Evolutionary conservation across 2,329 filamentous ascomycete species (phyloP), one percentile per base, ranked within the genome.

Genomic region (Thielaviopsis musarum): DNA sequence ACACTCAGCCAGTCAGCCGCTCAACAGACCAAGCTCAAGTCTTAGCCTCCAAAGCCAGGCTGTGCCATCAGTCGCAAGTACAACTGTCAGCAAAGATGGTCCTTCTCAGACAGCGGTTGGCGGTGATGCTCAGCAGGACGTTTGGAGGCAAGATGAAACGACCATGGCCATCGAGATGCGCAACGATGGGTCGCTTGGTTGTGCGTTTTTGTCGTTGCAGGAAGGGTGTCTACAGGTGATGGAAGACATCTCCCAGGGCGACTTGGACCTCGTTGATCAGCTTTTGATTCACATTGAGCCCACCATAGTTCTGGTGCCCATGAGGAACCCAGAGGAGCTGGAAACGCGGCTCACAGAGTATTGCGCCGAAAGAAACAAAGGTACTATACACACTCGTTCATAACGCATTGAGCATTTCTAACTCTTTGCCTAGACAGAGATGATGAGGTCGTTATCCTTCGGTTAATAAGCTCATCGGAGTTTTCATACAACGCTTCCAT

Each of bases 201-300:
- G 90, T 69, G 85, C 88, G 53, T 95, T 91, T 67, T 95, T 91
- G 67, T 74, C 84, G 54, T 82, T 84, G 5, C 72, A 77, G 26
- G 81, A 89, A 48, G 83, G 87, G 66, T 81, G 77, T 41, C 70
- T 96, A 3, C 85, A 80, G 61, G 75, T 95, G 52, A 83, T 94
- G 67, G 83, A 91, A 67, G 91, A 96, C 64, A 77, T 88, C 10
- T 76, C 80, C 17, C 75, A 82, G 64, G 85, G 83, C 4, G 83
- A 81, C n/a, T 68, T 81, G n/a, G 83, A 88, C 41, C 73, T 84
- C 13, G 73, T 86, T n/a, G 81, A 87, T 62, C 82, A 77, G 4
- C 70, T 84, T 21, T 67, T 83, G 51, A 65, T 78, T 10, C 75
- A 81, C 58, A 70, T 73, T 13, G 75, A 79, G 59, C 80, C 82